A percentile compares a stretch with the other conserved stretches of the same genome.
Evolutionary conservation across 2,329 filamentous ascomycete genomes (phyloP).

Genomic region (Bipolaris cookei): DNA sequence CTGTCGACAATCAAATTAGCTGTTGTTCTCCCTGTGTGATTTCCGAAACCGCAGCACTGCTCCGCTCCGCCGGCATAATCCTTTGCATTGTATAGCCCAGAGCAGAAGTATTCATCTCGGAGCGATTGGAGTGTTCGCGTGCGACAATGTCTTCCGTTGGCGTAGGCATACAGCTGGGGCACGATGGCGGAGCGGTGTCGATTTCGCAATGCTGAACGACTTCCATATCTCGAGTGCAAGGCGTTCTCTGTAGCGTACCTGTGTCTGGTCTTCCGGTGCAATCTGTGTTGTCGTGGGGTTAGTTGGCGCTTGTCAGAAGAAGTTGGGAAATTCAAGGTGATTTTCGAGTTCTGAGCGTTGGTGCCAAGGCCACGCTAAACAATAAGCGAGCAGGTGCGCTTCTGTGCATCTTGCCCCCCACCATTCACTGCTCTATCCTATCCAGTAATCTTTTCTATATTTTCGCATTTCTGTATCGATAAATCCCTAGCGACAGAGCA

Average conservation of each 20-base stretch:
- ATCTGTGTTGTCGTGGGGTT: conserved; percentile 45
- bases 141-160: conserved; percentile 29
- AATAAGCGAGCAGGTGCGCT: conserved; percentile 14
- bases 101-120: conserved; percentile 25
- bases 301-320: conserved; percentile 37
- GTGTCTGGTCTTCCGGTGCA: conserved; percentile 47
- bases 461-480: background rate
- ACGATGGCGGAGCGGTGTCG: conserved; percentile 19
- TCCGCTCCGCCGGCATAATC: conserved; percentile 6
- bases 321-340: conserved; percentile 23
- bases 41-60: conserved; percentile 24
- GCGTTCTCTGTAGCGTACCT: conserved; percentile 38
- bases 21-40: conserved; percentile 15
- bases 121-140: conserved; percentile 24
- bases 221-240: conserved; percentile 14
- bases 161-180: conserved; percentile 17
- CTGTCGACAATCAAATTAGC: conserved; percentile 43
- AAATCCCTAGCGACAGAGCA: too few relatives aligned
- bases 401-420: background rate
- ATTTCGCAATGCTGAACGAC: conserved; percentile 25
- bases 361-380: conserved; percentile 17
- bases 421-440: background rate
- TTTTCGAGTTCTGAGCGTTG: conserved; percentile 17
- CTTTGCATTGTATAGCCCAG: conserved; percentile 8
- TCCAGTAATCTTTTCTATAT: background rate